Conservation (phyloP, 345 rosid genomes). For the Eucalyptus paniculata region DNA sequence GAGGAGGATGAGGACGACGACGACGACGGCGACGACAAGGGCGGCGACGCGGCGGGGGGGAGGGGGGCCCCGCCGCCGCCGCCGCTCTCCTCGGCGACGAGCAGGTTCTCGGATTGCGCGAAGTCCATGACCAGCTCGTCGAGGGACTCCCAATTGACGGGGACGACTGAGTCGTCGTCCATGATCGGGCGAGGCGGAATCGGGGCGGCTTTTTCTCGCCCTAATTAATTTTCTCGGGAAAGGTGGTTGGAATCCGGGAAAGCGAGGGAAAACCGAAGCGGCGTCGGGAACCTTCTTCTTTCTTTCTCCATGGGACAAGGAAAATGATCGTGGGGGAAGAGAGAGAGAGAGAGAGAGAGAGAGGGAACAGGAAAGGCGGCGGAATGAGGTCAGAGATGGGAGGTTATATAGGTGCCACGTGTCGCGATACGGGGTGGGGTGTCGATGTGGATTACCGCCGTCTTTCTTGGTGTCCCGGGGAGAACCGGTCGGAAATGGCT, state of each 20-base stretch:
- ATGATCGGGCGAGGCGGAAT: neutral
- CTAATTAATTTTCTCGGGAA: neutral
- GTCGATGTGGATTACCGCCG: too few relatives aligned
- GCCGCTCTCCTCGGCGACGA: constrained; percentile 25
- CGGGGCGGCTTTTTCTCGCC: neutral
- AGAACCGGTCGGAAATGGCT: neutral
- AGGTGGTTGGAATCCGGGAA: neutral
- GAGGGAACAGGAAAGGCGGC: constrained; percentile 19
- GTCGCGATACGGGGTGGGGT: neutral
- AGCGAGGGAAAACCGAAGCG: neutral
- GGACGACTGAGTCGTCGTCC: constrained; percentile 32
- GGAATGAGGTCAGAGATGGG: neutral
- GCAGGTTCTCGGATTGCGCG: constrained; percentile 69
- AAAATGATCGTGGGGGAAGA: neutral
- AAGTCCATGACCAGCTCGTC: constrained; percentile 77
- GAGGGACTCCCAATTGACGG: constrained; percentile 89
- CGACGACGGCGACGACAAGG: constrained; percentile 7
- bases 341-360: neutral
- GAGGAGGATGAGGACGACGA: constrained; percentile 54
- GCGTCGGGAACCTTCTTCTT: neutral
- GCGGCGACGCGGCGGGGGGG: neutral
- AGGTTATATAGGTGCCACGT: constrained; percentile 18
- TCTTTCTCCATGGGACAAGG: neutral
- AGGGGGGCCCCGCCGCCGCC: neutral
- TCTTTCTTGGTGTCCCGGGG: neutral